Evolutionary conservation across 768 basidiomycete species (phyloP).

Genomic region (Ephemerocybe angulata): DNA sequence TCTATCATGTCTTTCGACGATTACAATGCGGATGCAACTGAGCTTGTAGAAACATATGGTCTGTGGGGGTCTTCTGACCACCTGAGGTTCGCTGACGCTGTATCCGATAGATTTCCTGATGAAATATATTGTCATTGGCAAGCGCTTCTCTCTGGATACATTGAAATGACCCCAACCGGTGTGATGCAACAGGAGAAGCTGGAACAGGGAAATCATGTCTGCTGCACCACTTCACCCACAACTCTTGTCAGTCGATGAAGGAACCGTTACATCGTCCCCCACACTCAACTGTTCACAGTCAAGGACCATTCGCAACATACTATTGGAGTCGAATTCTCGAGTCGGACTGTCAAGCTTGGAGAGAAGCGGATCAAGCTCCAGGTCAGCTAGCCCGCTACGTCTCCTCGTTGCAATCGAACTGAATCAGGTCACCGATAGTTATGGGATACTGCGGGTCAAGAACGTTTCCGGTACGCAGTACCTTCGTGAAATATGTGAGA

Average conservation of each 20-base stretch:
- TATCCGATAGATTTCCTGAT: constrained; percentile 82
- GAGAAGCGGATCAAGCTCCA: constrained; percentile 95
- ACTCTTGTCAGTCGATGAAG: constrained; percentile 68
- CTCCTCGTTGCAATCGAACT: constrained; percentile 13
- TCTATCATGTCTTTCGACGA: constrained; percentile 57
- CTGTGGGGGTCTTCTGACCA: constrained; percentile 14
- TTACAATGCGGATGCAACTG: constrained; percentile 80
- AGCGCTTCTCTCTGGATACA: constrained; percentile 7
- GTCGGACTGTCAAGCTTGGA: constrained; percentile 86
- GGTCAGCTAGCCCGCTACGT: constrained; percentile 45
- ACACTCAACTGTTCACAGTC: constrained; percentile 49
- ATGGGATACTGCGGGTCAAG: constrained; percentile 98
- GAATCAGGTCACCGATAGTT: constrained; percentile 44
- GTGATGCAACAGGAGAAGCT: constrained; percentile 68
- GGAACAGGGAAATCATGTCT: constrained; percentile 97
- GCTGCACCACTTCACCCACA: constrained; percentile 94
- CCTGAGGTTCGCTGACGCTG: constrained; percentile 16
- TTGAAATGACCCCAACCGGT: constrained; percentile 6
- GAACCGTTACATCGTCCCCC: constrained; percentile 2
- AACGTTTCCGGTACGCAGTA: constrained; percentile 71
- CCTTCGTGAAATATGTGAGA: background rate
- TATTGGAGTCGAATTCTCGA: constrained; percentile 97
- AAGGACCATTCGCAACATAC: constrained; percentile 97
- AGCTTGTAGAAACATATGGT: constrained; percentile 95
- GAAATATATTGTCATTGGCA: constrained; percentile 97